Conservation (phyloP, 805 yeast genomes). For the Naumovozyma baii region DNA sequence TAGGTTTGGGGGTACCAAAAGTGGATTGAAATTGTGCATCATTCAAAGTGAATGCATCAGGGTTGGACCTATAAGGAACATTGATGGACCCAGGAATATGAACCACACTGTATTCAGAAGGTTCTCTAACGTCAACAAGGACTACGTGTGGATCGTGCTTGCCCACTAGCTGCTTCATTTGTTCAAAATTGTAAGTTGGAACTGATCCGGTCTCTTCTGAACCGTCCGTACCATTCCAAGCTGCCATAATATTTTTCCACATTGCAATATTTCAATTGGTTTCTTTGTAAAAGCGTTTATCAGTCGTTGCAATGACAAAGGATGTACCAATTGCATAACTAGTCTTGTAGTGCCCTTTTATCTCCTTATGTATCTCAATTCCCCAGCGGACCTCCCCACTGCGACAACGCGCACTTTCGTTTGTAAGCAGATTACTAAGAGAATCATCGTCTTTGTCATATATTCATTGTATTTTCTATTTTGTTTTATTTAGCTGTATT, state of each 20-base stretch:
- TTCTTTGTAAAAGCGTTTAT: no score
- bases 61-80: slow-evolving; percentile 74
- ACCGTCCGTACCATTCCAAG: slow-evolving; percentile 22
- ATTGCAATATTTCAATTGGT: slow-evolving; percentile 2
- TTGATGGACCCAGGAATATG: slow-evolving; percentile 76
- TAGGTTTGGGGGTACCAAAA: slow-evolving; percentile 71
- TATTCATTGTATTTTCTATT: no score
- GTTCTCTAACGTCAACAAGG: slow-evolving; percentile 80
- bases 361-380: no score
- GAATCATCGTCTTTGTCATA: background rate
- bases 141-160: slow-evolving; percentile 38
- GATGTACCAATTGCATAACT: no score
- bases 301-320: no score
- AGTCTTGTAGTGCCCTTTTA: no score
- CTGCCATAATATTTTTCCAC: slow-evolving; percentile 20
- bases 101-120: slow-evolving; percentile 58
- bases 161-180: slow-evolving; percentile 38
- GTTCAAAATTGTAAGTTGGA: slow-evolving; percentile 38
- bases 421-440: background rate
- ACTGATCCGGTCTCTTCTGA: slow-evolving; percentile 12
- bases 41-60: slow-evolving; percentile 70
- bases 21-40: slow-evolving; percentile 60
- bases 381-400: no score
- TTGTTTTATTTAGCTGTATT: no score
- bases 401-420: background rate